phyloP scores from a whole-genome alignment of 768 basidiomycete genomes.

The Lactifluus pinguis region DNA sequence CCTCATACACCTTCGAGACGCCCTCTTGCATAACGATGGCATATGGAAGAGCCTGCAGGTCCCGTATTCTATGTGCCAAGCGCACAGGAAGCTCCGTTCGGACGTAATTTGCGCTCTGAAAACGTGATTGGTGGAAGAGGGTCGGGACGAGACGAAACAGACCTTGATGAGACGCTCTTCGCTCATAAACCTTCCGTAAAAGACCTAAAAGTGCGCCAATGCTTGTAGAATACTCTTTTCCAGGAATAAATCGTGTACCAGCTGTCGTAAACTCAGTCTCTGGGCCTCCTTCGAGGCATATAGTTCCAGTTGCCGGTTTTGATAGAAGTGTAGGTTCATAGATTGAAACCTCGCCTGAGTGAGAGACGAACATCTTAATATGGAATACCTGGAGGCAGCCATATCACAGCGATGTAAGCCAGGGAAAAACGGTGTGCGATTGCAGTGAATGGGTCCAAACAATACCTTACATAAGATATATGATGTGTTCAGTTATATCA shows the following conservation, averaged over 20 bases:
- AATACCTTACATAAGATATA: not conserved
- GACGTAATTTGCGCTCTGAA: conserved; percentile 83
- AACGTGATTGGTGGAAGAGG: not conserved
- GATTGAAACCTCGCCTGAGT: conserved; percentile 13
- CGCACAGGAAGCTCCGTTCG: conserved; percentile 82
- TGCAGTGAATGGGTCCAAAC: not conserved
- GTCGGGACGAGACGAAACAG: conserved; percentile 14
- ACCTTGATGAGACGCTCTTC: conserved; percentile 72
- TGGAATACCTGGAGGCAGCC: not conserved
- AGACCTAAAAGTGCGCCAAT: conserved; percentile 43
- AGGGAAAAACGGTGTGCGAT: not conserved
- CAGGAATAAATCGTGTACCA: conserved; percentile 39
- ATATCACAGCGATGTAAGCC: not conserved
- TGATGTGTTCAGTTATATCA: no score
- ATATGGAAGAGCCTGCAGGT: conserved; percentile 80
- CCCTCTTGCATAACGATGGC: conserved; percentile 81
- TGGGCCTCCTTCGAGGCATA: conserved; percentile 71
- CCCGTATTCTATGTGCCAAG: conserved; percentile 79
- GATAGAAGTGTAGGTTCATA: conserved; percentile 48
- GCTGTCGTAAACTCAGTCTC: conserved; percentile 65
- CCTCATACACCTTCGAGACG: conserved; percentile 77
- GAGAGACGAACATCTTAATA: not conserved
- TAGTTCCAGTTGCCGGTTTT: conserved; percentile 71
- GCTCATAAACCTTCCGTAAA: conserved; percentile 78
- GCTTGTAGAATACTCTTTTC: not conserved